Base-by-base conservation (phyloP, 805 yeast genomes). In the Yamadazyma philogaea region DNA sequence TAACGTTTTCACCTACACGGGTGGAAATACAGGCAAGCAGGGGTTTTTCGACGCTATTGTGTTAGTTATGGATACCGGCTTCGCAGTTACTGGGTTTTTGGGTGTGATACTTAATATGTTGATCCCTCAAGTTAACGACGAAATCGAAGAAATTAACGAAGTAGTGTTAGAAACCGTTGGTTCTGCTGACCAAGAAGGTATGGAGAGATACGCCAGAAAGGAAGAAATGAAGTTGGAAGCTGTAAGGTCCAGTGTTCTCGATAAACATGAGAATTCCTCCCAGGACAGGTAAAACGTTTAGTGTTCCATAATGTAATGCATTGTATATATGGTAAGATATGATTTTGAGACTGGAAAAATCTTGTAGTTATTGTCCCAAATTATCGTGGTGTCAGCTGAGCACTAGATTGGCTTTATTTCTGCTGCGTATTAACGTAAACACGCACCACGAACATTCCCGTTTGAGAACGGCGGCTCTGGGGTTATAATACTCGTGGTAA, bases 31-130 rank as follows among this genome's bases (percentile, higher is more conserved):
- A 19, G 70, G 78, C 1, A 68, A 82, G 35, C 51, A 55, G 36
- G 90, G 91, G 0, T 79, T 84, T 61, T 64, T 78, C 39, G 77
- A 82, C 55, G 90, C 90, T 35, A 79, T 84, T 43, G 70, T 74
- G 18, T 72, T 84, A 44, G 81, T 84, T 37, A 75, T 82, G 79
- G 85, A 82, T 57, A 80, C 87, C 4, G 83, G 87, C 12, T 83
- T 79, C 55, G 87, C 90, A 16, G 66, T 84, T 21, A 75, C 84
- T 33, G 91, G 88, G 11, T 66, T 84, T 47, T 56, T 81, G 28
- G 87, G 81, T 1, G 72, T 83, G 8, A 60, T 83, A 31, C 64
- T 82, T 42, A 83, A 84, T 63, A 61, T 81, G 47, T 31, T 78
- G n/a, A 62, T 84, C 43, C 86, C 87, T 15, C 82, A 78, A 52